Conservation (phyloP, 306 rosid genomes). For the Rosa chinensis region DNA sequence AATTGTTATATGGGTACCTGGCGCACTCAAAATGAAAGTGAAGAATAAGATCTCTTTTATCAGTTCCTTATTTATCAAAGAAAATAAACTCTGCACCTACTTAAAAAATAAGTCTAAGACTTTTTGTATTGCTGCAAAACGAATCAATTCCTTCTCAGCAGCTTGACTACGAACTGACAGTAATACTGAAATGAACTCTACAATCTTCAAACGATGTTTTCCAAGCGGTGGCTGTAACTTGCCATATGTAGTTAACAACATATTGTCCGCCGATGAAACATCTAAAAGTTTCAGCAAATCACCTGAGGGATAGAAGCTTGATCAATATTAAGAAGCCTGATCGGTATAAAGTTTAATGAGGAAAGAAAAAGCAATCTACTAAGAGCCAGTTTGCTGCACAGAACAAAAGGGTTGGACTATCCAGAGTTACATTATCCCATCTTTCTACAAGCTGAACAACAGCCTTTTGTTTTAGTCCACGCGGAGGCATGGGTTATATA, state of each 20-base stretch:
- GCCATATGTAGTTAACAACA: slow-evolving; percentile 83
- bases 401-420: too few species aligned
- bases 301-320: slow-evolving; percentile 45
- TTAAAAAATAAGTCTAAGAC: slow-evolving; percentile 78
- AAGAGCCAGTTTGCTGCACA: too few species aligned
- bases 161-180: slow-evolving; percentile 76
- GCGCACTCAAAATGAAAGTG: too few species aligned
- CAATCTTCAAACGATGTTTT: slow-evolving; percentile 94
- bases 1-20: slow-evolving; percentile 76
- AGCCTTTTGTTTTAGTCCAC: too few species aligned
- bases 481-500: too few species aligned
- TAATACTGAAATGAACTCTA: slow-evolving; percentile 80
- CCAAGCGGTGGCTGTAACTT: slow-evolving; percentile 96
- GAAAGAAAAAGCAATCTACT: too few species aligned
- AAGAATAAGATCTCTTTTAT: too few species aligned
- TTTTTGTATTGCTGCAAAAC: slow-evolving; percentile 70
- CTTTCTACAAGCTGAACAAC: too few species aligned
- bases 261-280: slow-evolving; percentile 60
- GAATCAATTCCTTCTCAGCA: slow-evolving; percentile 81
- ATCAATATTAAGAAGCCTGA: slow-evolving; percentile 16
- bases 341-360: too few species aligned
- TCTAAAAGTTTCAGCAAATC: slow-evolving; percentile 80
- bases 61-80: too few species aligned
- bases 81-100: slow-evolving; percentile 23
- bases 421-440: too few species aligned